Evolutionary conservation across 1,284 basidiomycete genomes (phyloP), one percentile per base, ranked within the genome.

Genomic region (Ustilago shanxiensis): DNA sequence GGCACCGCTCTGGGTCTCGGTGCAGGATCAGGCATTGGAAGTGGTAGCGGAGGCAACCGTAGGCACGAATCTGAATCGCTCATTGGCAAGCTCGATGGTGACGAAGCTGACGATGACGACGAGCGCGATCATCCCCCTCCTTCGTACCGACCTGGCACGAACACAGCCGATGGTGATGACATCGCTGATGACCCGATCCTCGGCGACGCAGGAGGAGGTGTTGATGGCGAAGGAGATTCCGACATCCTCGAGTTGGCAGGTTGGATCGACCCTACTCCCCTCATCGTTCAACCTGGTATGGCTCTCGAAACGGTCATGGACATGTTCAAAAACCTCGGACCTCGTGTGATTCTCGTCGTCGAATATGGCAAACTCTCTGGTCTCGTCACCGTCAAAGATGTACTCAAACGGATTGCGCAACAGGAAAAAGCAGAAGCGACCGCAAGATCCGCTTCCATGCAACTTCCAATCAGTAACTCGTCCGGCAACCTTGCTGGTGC

Each of bases 251-350:
- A 83, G 39, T 67, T 84, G 13, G 72, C 65, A 31, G 78, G 75
- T 0, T 85, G 83, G 82, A 79, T 85, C 44, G 84, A 85, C 52
- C 74, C 97, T 93, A 96, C 94, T 0, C 95, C 95, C 1, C 89
- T 99, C 69, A 94, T 92, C 0, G 95, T 98, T 2, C 93, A 94
- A n/a, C 93, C 95, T 1, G 93, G 93, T 77, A 90, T 98, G 71
- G 94, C 95, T 1, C 88, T 99, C 45, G 96, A 99, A 87, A 95
- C 98, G 63, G 95, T 96, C 13, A 94, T 98, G 92, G 96, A 85
- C 35, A 70, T 86, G 67, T 86, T 72, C 49, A 82, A 97, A 94
- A 82, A 83, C 55, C 67, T 86, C 55, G 84, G 84, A 0, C 97
- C 97, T 0, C 91, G 95, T 18, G 93, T 97, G 16, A 95, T 99